These are phyloP conservation scores for Reutealis trisperma DNA, from an alignment of 345 rosid genomes.

Conservation along the genomic window DNA sequence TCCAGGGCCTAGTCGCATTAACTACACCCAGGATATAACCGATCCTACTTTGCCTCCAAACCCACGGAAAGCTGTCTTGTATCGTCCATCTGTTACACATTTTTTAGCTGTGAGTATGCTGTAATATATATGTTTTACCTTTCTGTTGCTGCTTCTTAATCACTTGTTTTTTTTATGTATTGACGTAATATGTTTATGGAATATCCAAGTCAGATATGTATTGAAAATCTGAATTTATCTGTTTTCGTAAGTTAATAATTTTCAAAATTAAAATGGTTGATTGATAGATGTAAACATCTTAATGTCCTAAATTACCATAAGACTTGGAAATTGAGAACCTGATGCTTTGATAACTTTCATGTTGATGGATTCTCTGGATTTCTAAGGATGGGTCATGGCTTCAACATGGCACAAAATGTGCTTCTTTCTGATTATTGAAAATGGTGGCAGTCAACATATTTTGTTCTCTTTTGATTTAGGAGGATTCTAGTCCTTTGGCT, in stretches of 20 bases:
- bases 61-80: constrained; percentile 81
- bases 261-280: neutral
- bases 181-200: neutral
- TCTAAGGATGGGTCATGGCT: neutral
- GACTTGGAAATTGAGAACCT: neutral
- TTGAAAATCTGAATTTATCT: neutral
- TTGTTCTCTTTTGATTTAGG: neutral
- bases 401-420: neutral
- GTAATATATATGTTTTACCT: constrained; percentile 1
- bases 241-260: neutral
- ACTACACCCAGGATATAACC: constrained; percentile 62
- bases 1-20: constrained; percentile 54
- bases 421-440: neutral
- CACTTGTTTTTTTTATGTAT: neutral
- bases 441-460: neutral
- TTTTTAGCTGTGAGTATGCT: constrained; percentile 76
- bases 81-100: constrained; percentile 86
- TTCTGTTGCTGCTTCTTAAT: neutral
- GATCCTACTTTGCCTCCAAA: constrained; percentile 93
- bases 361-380: neutral
- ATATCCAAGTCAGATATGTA: neutral
- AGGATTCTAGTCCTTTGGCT: constrained; percentile 1
- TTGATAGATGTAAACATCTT: constrained; percentile 1
- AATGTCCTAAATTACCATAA: neutral
- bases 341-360: neutral